Evolutionary conservation across 495 filamentous ascomycete species (phyloP).

Genomic region (Annulohypoxylon maeteangense): DNA sequence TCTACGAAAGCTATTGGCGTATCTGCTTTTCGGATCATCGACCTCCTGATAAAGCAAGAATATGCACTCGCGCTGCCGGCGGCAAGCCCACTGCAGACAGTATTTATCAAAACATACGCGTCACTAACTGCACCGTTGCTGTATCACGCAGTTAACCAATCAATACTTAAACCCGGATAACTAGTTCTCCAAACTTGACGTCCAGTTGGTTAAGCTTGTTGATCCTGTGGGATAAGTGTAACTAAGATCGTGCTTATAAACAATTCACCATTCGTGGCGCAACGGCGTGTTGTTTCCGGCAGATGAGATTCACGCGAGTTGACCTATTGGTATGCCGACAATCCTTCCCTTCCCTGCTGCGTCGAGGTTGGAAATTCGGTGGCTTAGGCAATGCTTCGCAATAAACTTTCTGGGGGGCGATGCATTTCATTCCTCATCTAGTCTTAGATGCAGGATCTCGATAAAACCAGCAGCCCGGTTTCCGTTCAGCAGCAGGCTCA

Average conservation of each 20-base stretch:
- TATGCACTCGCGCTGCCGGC: background rate
- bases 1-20: background rate
- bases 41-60: background rate
- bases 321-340: background rate
- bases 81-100: constrained; percentile 8
- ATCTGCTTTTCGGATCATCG: background rate
- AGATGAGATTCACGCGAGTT: background rate
- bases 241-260: constrained; percentile 7
- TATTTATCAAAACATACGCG: constrained; percentile 9
- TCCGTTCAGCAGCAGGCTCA: constrained; percentile 12
- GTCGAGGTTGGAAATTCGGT: constrained; percentile 1
- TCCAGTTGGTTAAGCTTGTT: constrained; percentile 10
- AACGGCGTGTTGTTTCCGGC: background rate
- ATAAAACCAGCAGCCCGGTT: constrained; percentile 17
- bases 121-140: constrained; percentile 28
- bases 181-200: constrained; percentile 1
- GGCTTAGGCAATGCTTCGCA: constrained; percentile 3
- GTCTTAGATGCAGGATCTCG: constrained; percentile 34
- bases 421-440: background rate
- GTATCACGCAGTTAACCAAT: constrained; percentile 23
- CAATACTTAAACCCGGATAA: background rate
- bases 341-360: background rate
- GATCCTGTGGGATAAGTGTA: constrained; percentile 11
- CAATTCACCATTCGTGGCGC: constrained; percentile 6
- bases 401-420: background rate